phyloP scores from a whole-genome alignment of 169 alveolate genomes.

The Plasmodium coatneyi region DNA sequence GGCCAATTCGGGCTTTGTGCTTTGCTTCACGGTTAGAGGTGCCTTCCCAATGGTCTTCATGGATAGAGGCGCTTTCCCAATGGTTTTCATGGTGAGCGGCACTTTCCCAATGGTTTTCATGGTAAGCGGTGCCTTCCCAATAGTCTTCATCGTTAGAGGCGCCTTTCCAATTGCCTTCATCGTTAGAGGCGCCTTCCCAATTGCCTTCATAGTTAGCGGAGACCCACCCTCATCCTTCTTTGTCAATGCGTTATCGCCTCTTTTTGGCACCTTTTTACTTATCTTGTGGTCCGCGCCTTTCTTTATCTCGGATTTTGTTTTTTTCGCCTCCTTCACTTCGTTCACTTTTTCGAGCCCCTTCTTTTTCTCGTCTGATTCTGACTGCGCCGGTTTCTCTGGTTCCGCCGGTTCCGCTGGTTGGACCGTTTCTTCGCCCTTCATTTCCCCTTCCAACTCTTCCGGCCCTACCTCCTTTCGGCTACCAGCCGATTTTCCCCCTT shows the following conservation, averaged over 20 bases:
- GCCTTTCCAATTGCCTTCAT: background rate
- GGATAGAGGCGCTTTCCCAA: background rate
- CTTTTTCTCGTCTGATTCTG: background rate
- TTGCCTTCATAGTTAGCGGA: background rate
- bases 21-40: background rate
- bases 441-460: background rate
- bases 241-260: background rate
- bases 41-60: background rate
- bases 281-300: constrained; percentile 21
- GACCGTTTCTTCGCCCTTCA: background rate
- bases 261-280: constrained; percentile 20
- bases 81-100: background rate
- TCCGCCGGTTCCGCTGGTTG: background rate
- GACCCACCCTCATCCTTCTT: background rate
- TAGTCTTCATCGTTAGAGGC: background rate
- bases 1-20: constrained; percentile 2
- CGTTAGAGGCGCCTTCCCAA: background rate
- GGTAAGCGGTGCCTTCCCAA: background rate
- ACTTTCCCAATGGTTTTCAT: background rate
- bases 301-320: constrained; percentile 31
- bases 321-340: constrained; percentile 25
- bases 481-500: background rate
- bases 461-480: background rate
- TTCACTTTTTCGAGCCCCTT: background rate
- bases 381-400: background rate